Evolutionary conservation across 345 rosid genomes (phyloP).

Genomic region (Excoecaria agallocha): DNA sequence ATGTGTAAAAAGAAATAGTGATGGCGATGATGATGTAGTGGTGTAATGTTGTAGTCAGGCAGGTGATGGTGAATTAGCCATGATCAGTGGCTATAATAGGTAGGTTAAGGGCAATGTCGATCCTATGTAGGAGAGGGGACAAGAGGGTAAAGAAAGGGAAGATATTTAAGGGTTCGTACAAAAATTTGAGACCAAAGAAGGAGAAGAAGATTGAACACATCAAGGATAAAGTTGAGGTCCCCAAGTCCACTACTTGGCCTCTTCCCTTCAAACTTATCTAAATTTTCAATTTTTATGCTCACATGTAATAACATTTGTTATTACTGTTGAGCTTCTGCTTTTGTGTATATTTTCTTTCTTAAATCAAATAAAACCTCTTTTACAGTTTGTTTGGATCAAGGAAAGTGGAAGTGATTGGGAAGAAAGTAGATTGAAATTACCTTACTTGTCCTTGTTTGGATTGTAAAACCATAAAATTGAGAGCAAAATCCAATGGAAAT

Average conservation of each 20-base stretch:
- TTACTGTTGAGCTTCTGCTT: not conserved
- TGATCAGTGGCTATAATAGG: constrained; percentile 10
- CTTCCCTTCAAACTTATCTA: constrained; percentile 97
- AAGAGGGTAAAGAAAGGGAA: constrained; percentile 91
- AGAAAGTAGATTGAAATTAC: too few species aligned
- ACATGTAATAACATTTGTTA: not conserved
- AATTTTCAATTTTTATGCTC: constrained; percentile 4
- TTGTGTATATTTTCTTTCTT: not conserved
- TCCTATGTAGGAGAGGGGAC: constrained; percentile 85
- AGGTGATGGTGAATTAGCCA: constrained; percentile 43
- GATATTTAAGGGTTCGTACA: constrained; percentile 83
- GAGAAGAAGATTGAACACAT: constrained; percentile 87
- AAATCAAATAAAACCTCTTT: too few species aligned
- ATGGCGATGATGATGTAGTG: constrained; percentile 42
- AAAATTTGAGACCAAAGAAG: constrained; percentile 82
- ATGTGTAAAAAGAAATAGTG: too few species aligned
- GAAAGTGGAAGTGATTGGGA: too few species aligned
- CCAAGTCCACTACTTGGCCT: constrained; percentile 99
- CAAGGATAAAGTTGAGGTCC: constrained; percentile 86
- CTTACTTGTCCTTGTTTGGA: too few species aligned
- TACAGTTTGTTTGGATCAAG: too few species aligned
- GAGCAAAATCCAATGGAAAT: too few species aligned
- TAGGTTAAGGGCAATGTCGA: constrained; percentile 26
- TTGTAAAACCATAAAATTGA: too few species aligned
- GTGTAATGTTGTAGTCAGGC: constrained; percentile 58